Evolutionary conservation across 2,329 filamentous ascomycete genomes (phyloP).

Genomic region (Metarhizium guizhouense): DNA sequence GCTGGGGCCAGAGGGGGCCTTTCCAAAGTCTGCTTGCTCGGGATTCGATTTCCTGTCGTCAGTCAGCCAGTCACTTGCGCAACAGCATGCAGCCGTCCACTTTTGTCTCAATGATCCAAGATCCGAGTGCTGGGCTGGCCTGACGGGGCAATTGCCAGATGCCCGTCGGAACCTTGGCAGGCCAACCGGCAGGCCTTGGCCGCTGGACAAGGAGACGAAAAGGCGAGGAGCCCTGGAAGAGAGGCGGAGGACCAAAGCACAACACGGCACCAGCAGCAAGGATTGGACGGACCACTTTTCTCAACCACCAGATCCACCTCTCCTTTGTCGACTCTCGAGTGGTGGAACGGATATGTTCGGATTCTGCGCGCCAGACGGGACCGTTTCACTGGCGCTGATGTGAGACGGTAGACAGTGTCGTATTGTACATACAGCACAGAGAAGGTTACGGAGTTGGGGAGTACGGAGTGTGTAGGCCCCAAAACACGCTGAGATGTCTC

Average conservation of each 20-base stretch:
- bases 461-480: too few species aligned
- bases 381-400: background rate
- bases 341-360: background rate
- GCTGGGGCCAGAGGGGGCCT: background rate
- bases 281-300: background rate
- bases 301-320: background rate
- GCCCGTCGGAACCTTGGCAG: background rate
- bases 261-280: background rate
- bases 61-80: background rate
- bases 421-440: too few species aligned
- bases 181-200: too few species aligned
- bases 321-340: too few species aligned
- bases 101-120: too few species aligned
- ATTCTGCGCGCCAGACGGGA: background rate
- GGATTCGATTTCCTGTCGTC: background rate
- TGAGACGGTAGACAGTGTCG: background rate
- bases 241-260: too few species aligned
- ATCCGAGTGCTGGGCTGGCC: background rate
- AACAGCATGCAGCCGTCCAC: too few species aligned
- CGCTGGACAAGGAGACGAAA: too few species aligned
- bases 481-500: too few species aligned
- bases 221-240: too few species aligned
- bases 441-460: too few species aligned
- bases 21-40: background rate
- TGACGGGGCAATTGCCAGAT: background rate